Evolutionary conservation across 352 stramenopile genomes (phyloP).

Genomic region (Phytophthora tentaculata): DNA sequence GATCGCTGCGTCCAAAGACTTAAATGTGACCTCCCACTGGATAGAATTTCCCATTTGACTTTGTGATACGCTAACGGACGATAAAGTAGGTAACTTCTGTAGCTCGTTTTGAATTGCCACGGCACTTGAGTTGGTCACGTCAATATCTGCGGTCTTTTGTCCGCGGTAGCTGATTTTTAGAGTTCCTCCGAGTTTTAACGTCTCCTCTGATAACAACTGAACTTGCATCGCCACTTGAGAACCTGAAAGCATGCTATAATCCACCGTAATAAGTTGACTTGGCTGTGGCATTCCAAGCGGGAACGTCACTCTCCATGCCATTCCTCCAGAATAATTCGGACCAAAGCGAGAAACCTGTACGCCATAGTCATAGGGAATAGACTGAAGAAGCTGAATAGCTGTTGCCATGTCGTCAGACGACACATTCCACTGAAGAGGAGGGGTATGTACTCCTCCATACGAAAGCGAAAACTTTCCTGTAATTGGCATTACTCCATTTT

Average conservation of each 20-base stretch:
- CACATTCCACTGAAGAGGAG: slow-evolving; percentile 75
- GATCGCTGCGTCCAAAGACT: slow-evolving; percentile 31
- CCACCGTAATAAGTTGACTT: slow-evolving; percentile 34
- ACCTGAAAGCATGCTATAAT: slow-evolving; percentile 39
- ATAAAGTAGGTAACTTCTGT: slow-evolving; percentile 22
- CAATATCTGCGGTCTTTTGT: slow-evolving; percentile 41
- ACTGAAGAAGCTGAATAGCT: slow-evolving; percentile 71
- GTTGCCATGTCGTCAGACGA: slow-evolving; percentile 81
- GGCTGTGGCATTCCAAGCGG: slow-evolving; percentile 47
- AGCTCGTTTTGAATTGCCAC: slow-evolving; percentile 36
- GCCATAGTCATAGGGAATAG: slow-evolving; percentile 57
- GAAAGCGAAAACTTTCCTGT: slow-evolving; percentile 54
- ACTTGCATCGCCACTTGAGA: slow-evolving; percentile 45
- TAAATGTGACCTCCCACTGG: slow-evolving; percentile 49
- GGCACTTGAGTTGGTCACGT: slow-evolving; percentile 26
- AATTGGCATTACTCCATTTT: slow-evolving; percentile 49
- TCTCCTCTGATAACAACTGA: slow-evolving; percentile 43
- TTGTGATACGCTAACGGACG: slow-evolving; percentile 29
- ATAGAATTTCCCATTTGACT: slow-evolving; percentile 14
- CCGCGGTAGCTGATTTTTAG: slow-evolving; percentile 46
- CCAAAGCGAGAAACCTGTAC: slow-evolving; percentile 53
- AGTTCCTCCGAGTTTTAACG: slow-evolving; percentile 41
- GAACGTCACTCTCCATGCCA: slow-evolving; percentile 66
- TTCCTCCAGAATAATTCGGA: slow-evolving; percentile 38
- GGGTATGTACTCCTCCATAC: slow-evolving; percentile 60